phyloP scores from a whole-genome alignment of 345 rosid species.

The Euphorbia peplus region DNA sequence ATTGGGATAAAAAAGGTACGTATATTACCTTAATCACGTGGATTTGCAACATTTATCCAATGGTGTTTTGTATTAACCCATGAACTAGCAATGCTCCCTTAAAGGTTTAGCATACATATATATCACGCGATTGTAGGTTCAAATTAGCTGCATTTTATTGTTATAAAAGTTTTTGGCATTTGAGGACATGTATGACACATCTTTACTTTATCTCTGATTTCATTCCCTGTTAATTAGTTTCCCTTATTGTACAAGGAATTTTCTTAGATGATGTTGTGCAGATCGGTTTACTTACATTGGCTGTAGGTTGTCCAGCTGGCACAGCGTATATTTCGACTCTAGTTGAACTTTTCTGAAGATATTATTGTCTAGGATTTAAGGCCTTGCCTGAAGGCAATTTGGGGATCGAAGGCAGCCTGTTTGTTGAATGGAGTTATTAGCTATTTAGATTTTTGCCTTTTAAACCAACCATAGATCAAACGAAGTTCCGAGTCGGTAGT shows the following conservation, averaged over 20 bases:
- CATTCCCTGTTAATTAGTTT: neutral
- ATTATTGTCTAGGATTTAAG: too few relatives aligned
- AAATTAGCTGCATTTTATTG: neutral
- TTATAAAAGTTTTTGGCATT: neutral
- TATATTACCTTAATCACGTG: too few relatives aligned
- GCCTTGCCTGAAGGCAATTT: too few relatives aligned
- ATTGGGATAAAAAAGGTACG: slow-evolving; percentile 92
- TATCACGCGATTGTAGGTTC: neutral
- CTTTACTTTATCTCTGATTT: neutral
- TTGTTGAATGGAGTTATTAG: too few relatives aligned
- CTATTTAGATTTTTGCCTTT: too few relatives aligned
- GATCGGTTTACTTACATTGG: neutral
- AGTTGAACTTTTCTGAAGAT: too few relatives aligned
- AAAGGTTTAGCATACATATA: neutral
- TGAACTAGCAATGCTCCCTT: neutral
- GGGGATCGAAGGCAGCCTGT: too few relatives aligned
- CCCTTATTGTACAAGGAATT: neutral
- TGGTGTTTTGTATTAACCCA: neutral
- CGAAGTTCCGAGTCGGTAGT: too few relatives aligned
- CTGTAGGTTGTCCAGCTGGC: neutral
- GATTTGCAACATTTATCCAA: neutral
- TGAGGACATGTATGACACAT: neutral
- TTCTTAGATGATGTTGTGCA: neutral
- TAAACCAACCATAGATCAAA: too few relatives aligned
- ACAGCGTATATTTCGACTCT: too few relatives aligned